Evolutionary conservation across 371 early-diverging fungal genomes (phyloP).

Genomic region (Furculomyces boomerangus): DNA sequence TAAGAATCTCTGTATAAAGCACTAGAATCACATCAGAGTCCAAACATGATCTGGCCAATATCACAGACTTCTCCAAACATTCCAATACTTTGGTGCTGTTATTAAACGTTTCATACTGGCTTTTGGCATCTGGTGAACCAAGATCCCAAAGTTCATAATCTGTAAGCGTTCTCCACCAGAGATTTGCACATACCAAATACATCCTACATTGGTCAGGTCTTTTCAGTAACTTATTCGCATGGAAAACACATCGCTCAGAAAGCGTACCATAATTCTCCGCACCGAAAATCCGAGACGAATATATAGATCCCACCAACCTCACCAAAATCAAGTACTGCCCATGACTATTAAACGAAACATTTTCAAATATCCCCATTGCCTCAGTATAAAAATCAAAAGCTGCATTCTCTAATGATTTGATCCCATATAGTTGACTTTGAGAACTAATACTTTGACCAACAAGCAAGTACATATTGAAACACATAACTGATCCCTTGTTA

Average conservation of each 20-base stretch:
- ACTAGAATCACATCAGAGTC: slow-evolving; percentile 64
- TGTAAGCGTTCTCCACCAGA: slow-evolving; percentile 64
- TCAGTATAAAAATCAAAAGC: slow-evolving; percentile 85
- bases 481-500: slow-evolving; percentile 29
- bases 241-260: slow-evolving; percentile 66
- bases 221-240: slow-evolving; percentile 69
- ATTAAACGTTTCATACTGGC: slow-evolving; percentile 30
- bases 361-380: slow-evolving; percentile 84
- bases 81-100: slow-evolving; percentile 67
- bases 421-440: slow-evolving; percentile 27
- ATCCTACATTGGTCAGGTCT: slow-evolving; percentile 84
- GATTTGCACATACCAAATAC: slow-evolving; percentile 50
- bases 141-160: slow-evolving; percentile 22
- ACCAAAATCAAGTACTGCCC: slow-evolving; percentile 70
- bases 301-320: slow-evolving; percentile 60
- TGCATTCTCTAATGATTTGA: slow-evolving; percentile 63
- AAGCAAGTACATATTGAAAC: slow-evolving; percentile 55
- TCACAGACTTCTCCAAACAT: slow-evolving; percentile 72
- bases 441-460: slow-evolving; percentile 54
- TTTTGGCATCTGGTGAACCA: slow-evolving; percentile 17
- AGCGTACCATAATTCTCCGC: slow-evolving; percentile 77
- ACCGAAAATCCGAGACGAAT: slow-evolving; percentile 50
- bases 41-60: slow-evolving; percentile 78
- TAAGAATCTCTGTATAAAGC: slow-evolving; percentile 78
- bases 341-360: slow-evolving; percentile 66